These are phyloP conservation scores for Artemisia argyi DNA, from an alignment of 129 eudicot species.

Conservation along the genomic window DNA sequence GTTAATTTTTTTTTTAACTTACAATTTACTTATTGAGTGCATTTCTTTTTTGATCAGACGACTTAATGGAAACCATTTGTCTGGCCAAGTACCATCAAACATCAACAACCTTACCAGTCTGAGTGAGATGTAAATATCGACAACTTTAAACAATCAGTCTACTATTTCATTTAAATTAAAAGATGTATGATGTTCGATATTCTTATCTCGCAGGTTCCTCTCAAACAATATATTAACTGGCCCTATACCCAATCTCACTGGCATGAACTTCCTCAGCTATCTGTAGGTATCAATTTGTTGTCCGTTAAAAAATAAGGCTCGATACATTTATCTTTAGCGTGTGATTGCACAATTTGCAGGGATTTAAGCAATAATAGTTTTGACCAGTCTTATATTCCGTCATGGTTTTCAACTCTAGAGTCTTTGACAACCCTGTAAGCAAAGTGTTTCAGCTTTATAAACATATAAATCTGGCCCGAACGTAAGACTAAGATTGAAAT, in stretches of 20 bases:
- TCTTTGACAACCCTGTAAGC: slow-evolving; percentile 48
- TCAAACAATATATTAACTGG: slow-evolving; percentile 33
- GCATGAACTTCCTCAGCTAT: slow-evolving; percentile 38
- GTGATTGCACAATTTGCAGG: slow-evolving; percentile 22
- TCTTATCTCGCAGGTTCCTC: slow-evolving; percentile 22
- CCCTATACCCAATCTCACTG: slow-evolving; percentile 41
- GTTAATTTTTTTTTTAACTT: neutral
- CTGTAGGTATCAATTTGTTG: slow-evolving; percentile 29
- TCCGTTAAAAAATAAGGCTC: neutral
- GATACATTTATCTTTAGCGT: neutral
- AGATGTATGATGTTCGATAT: neutral
- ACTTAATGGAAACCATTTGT: slow-evolving; percentile 25
- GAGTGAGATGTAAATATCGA: slow-evolving; percentile 17
- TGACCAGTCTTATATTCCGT: slow-evolving; percentile 33
- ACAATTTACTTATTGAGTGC: neutral
- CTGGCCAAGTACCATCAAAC: slow-evolving; percentile 29
- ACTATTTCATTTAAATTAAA: neutral
- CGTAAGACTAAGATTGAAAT: neutral
- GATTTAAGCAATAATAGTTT: slow-evolving; percentile 55
- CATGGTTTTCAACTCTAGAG: slow-evolving; percentile 41
- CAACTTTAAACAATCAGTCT: neutral
- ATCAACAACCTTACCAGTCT: slow-evolving; percentile 29
- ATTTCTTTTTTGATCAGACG: slow-evolving; percentile 24
- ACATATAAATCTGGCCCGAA: neutral
- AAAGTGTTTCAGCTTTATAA: neutral